Percentiles rank a stretch among this genome's conserved stretches.
These are phyloP conservation scores for Amanita fuliginea DNA, from an alignment of 768 basidiomycete genomes.

Conservation along the genomic window DNA sequence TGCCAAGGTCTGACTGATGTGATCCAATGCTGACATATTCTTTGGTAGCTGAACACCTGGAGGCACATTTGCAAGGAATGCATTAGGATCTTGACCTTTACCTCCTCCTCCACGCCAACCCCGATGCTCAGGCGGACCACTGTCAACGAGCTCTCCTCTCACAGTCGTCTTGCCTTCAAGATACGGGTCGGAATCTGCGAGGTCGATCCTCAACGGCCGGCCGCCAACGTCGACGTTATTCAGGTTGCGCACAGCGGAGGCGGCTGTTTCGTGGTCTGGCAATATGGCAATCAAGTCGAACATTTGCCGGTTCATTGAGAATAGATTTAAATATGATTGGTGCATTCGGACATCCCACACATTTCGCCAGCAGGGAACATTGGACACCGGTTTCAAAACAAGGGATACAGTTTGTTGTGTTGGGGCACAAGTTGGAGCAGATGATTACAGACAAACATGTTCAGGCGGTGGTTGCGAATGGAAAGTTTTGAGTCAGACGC, in stretches of 20 bases:
- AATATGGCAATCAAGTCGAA: constrained; percentile 8
- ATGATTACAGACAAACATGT: constrained; percentile 1
- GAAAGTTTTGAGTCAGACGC: constrained; percentile 27
- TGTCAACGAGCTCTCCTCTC: constrained; percentile 70
- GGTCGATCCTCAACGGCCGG: constrained; percentile 85
- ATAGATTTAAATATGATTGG: not conserved
- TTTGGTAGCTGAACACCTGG: constrained; percentile 63
- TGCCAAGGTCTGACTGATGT: constrained; percentile 79
- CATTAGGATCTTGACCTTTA: constrained; percentile 31
- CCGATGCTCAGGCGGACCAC: constrained; percentile 44
- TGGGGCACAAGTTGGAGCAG: constrained; percentile 1
- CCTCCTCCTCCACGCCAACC: constrained; percentile 45
- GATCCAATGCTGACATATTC: constrained; percentile 65
- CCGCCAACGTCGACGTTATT: constrained; percentile 91
- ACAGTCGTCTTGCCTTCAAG: constrained; percentile 86
- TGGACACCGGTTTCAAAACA: not conserved
- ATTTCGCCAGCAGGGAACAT: constrained; percentile 3
- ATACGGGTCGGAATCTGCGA: constrained; percentile 88
- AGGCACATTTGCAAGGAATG: constrained; percentile 61
- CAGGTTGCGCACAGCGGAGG: constrained; percentile 91
- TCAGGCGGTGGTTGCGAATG: not conserved
- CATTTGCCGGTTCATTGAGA: not conserved
- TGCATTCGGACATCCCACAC: constrained; percentile 3
- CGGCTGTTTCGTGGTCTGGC: constrained; percentile 90
- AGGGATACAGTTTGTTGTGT: not conserved